A percentile compares a stretch with the other conserved stretches of the same genome.
Evolutionary conservation across 1,139 yeast species (phyloP).

Genomic region (Diutina neorugosa): DNA sequence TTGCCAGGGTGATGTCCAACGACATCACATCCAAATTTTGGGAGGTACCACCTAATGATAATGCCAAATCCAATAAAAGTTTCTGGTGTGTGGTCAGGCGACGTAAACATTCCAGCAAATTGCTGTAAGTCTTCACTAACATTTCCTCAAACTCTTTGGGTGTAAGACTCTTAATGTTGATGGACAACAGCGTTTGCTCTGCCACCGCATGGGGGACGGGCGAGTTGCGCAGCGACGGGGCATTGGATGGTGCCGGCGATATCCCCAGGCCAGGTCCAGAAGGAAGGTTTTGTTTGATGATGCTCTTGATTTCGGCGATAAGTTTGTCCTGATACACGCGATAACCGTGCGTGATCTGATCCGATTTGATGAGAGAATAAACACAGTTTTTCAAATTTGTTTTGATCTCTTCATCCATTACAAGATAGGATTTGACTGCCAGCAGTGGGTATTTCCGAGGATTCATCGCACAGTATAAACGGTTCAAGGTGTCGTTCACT

Average conservation of each 20-base stretch:
- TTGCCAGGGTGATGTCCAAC: constrained; percentile 51
- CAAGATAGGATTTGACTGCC: constrained; percentile 16
- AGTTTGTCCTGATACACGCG: constrained; percentile 55
- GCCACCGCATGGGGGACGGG: background rate
- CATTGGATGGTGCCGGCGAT: background rate
- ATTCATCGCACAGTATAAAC: constrained; percentile 27
- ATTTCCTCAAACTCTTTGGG: constrained; percentile 65
- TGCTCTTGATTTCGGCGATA: constrained; percentile 56
- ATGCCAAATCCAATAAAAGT: constrained; percentile 58
- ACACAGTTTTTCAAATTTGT: constrained; percentile 32
- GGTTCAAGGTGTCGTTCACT: constrained; percentile 35
- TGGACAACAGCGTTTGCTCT: constrained; percentile 26
- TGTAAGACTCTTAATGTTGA: constrained; percentile 48
- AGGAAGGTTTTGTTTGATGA: constrained; percentile 34
- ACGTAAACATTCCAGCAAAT: constrained; percentile 60
- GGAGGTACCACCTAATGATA: constrained; percentile 32
- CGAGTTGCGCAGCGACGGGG: background rate
- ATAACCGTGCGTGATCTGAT: constrained; percentile 54
- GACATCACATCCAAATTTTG: constrained; percentile 38
- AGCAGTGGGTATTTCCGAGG: constrained; percentile 12
- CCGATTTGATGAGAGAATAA: constrained; percentile 48
- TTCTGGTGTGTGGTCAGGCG: constrained; percentile 73
- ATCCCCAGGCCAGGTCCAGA: background rate
- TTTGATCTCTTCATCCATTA: constrained; percentile 24
- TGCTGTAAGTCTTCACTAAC: constrained; percentile 49